Base-by-base conservation (phyloP, 257 asterid genomes). In the Forsythia suspensa region DNA sequence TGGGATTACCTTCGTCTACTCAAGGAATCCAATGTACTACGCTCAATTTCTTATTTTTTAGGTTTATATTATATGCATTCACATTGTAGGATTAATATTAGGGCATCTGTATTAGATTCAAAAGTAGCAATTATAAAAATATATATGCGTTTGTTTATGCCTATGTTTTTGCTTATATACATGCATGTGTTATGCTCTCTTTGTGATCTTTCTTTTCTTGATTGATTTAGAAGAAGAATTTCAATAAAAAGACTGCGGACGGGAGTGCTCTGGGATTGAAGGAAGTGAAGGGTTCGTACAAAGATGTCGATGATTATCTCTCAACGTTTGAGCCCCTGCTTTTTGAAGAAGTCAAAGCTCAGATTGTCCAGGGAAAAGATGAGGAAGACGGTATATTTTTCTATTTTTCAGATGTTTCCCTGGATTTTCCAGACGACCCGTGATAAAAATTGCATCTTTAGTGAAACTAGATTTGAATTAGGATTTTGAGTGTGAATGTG, bases 271-370 rank as follows among this genome's bases (percentile, higher is more conserved):
- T 9, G 59, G 92, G 88, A n/a, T 79, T 91, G 82, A 90, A 72
- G 85, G 75, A 87, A 79, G 97, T 92, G 80, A 89, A 90, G 93
- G 44, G 85, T 78, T 90, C 92, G 1, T 96, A 92, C 74, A 83
- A 79, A 76, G 94, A 94, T 77, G 96, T 91, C 42, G 91, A 91
- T 55, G 98, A 94, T 29, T 96, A 96, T 86, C 77, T 94, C 41
- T 71, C 82, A 36, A 91, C 93, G 24, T 96, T 88, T 81, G 98
- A 91, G 90, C 99, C 99, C 18, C 86, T 96, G 84, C 90, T 96
- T 63, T 94, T 96, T 76, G 99, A 96, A 86, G 99, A 96, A 79
- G 99, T 88, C 41, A 96, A 96, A 85, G 96, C 97, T 20, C 97
- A 90, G 84, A 96, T 96, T 80, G 74, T 85, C 73, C 90, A 90